These are phyloP conservation scores for Fusarium tupiense DNA, from an alignment of 2,329 filamentous ascomycete species.

Conservation along the genomic window DNA sequence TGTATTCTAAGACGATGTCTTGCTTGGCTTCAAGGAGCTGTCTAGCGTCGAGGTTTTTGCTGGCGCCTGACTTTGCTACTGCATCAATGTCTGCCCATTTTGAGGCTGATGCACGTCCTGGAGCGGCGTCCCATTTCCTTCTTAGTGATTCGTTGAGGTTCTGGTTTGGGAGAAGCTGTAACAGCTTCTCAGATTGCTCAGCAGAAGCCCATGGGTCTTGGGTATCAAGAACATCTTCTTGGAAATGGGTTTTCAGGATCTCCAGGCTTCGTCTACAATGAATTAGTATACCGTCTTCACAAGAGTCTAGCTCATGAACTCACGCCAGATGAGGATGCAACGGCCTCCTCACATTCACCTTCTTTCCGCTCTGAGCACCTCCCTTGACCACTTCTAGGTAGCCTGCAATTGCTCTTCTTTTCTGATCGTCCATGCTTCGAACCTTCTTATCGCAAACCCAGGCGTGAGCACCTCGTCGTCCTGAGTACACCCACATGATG, in stretches of 20 bases:
- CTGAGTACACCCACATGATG: constrained; percentile 98
- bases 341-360: constrained; percentile 83
- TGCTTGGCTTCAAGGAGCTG: constrained; percentile 90
- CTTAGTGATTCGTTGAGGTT: constrained; percentile 80
- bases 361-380: constrained; percentile 85
- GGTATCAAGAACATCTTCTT: constrained; percentile 79
- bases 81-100: constrained; percentile 97
- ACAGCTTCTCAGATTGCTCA: constrained; percentile 78
- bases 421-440: constrained; percentile 84
- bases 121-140: constrained; percentile 90
- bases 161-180: constrained; percentile 86
- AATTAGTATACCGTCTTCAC: constrained; percentile 23
- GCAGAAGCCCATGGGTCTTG: constrained; percentile 86
- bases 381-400: constrained; percentile 93
- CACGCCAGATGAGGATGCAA: constrained; percentile 88
- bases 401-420: constrained; percentile 83
- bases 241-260: constrained; percentile 85
- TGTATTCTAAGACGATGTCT: constrained; percentile 96
- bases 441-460: constrained; percentile 97
- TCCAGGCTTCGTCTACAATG: constrained; percentile 77
- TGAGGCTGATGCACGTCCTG: constrained; percentile 76
- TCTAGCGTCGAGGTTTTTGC: constrained; percentile 75
- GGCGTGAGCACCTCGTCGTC: constrained; percentile 93
- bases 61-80: constrained; percentile 79
- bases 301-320: constrained; percentile 39